Evolutionary conservation across 371 early-diverging fungal species (phyloP).

Genomic region (Mortierella polycephala): DNA sequence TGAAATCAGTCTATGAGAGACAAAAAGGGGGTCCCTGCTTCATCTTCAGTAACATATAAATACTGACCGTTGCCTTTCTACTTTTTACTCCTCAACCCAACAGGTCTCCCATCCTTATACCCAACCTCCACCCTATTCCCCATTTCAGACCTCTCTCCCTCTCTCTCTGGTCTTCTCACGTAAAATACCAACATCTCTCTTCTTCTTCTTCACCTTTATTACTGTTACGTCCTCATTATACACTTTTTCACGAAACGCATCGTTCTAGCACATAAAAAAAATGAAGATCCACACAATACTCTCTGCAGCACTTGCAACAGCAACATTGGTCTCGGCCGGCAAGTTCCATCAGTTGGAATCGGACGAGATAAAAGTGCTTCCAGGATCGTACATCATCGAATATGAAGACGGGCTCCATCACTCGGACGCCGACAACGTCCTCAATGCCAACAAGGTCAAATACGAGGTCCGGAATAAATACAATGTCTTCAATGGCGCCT

Average conservation of each 20-base stretch:
- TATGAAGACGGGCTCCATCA: conserved; percentile 17
- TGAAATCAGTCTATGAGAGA: too few relatives aligned
- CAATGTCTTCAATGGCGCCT: conserved; percentile 26
- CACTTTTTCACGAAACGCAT: neutral
- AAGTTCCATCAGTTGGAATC: conserved; percentile 14
- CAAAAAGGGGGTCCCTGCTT: too few relatives aligned
- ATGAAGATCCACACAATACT: conserved; percentile 30
- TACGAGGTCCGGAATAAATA: conserved; percentile 25
- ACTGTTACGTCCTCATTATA: too few relatives aligned
- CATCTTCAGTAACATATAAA: too few relatives aligned
- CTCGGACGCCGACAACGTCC: conserved; percentile 8
- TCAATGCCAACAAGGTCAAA: conserved; percentile 13
- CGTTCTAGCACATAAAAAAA: neutral
- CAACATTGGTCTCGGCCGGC: conserved; percentile 31
- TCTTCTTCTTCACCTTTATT: too few relatives aligned
- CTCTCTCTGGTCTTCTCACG: too few relatives aligned
- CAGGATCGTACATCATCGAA: conserved; percentile 24
- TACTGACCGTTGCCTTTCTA: too few relatives aligned
- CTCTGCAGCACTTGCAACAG: conserved; percentile 32
- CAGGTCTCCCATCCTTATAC: too few relatives aligned
- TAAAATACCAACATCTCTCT: too few relatives aligned
- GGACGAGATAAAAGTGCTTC: conserved; percentile 8
- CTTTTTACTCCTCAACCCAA: too few relatives aligned
- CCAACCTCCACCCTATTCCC: too few relatives aligned
- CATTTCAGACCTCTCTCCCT: too few relatives aligned